Percentiles rank a stretch among this genome's conserved stretches.
Evolutionary conservation across 2,329 filamentous ascomycete species (phyloP).

Genomic region (Paramyrothecium sp.): DNA sequence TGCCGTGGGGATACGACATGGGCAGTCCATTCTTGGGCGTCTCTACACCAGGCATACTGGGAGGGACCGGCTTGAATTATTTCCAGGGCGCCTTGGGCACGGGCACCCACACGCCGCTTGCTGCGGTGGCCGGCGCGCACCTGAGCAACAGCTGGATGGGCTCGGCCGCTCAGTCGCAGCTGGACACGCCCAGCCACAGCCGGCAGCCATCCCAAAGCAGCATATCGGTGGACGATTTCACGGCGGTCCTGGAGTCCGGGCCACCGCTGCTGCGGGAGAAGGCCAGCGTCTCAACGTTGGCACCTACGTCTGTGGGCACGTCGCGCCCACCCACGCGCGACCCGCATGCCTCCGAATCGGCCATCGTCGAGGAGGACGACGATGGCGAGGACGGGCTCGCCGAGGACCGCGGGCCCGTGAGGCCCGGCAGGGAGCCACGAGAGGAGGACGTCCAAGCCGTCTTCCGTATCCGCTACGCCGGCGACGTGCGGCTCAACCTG

Average conservation of each 20-base stretch:
- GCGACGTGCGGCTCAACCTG: constrained; percentile 81
- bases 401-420: constrained; percentile 8
- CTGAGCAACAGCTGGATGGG: constrained; percentile 35
- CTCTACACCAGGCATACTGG: constrained; percentile 63
- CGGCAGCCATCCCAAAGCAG: constrained; percentile 46
- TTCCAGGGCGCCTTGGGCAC: constrained; percentile 78
- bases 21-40: constrained; percentile 58
- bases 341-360: constrained; percentile 32
- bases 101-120: constrained; percentile 75
- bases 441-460: constrained; percentile 91
- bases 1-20: constrained; percentile 37
- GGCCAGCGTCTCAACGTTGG: constrained; percentile 61
- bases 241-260: constrained; percentile 31
- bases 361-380: constrained; percentile 36
- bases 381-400: constrained; percentile 23
- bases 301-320: constrained; percentile 50
- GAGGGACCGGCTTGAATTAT: constrained; percentile 76
- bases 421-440: constrained; percentile 64
- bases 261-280: constrained; percentile 52
- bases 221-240: constrained; percentile 42
- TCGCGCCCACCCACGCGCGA: constrained; percentile 61
- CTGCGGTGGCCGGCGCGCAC: constrained; percentile 71
- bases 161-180: constrained; percentile 12
- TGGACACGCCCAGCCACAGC: constrained; percentile 31
- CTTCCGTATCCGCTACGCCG: constrained; percentile 84